phyloP scores from a whole-genome alignment of 169 alveolate genomes.

The Perkinsus marinus region DNA sequence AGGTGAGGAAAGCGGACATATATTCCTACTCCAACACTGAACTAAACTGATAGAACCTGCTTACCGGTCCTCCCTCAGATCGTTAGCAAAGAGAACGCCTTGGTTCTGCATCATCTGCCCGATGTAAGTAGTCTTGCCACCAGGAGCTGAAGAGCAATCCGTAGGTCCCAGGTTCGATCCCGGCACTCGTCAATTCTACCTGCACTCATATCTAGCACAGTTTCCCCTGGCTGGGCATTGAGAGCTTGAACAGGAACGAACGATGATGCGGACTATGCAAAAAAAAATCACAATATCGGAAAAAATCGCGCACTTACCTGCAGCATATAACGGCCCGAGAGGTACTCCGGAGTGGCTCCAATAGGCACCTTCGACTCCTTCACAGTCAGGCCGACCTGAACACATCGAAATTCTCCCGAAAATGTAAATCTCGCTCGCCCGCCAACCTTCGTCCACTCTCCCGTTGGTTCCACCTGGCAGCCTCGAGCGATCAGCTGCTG shows the following conservation, averaged over 20 bases:
- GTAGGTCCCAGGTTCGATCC: neutral
- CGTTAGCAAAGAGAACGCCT: constrained; percentile 78
- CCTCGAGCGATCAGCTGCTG: constrained; percentile 72
- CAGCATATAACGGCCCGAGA: constrained; percentile 81
- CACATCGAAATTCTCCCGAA: neutral
- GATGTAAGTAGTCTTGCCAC: constrained; percentile 81
- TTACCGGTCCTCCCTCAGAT: constrained; percentile 53
- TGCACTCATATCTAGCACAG: constrained; percentile 83
- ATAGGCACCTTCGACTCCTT: constrained; percentile 75
- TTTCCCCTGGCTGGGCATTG: constrained; percentile 70
- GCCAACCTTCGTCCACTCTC: constrained; percentile 78
- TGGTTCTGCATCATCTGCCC: constrained; percentile 79
- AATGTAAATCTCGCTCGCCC: neutral
- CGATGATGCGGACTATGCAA: constrained; percentile 55
- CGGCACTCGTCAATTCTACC: constrained; percentile 22
- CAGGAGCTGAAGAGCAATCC: constrained; percentile 44
- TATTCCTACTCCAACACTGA: too few species aligned
- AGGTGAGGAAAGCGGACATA: too few species aligned
- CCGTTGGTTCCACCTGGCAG: constrained; percentile 77
- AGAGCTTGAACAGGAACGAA: constrained; percentile 79
- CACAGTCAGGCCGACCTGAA: constrained; percentile 55
- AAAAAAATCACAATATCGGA: neutral
- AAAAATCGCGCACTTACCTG: constrained; percentile 17
- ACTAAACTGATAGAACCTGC: neutral
- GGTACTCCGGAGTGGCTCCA: constrained; percentile 84